phyloP scores from a whole-genome alignment of 306 rosid genomes.

The Cucurbita ficifolia region DNA sequence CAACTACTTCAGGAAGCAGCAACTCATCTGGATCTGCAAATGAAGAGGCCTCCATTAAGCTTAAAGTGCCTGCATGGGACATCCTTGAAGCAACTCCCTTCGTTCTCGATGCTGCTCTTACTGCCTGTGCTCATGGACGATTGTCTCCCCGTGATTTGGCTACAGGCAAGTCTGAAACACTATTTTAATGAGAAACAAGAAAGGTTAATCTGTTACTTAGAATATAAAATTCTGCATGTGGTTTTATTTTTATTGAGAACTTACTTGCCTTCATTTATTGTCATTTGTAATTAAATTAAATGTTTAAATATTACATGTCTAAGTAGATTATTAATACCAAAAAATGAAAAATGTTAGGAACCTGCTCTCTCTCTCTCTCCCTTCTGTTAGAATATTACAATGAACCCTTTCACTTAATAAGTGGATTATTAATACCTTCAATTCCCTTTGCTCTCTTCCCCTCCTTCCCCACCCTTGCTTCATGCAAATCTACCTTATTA shows the following conservation, averaged over 20 bases:
- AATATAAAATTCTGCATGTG: not conserved
- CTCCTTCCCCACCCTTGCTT: too few species aligned
- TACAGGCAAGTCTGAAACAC: conserved; percentile 38
- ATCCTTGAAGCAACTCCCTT: conserved; percentile 85
- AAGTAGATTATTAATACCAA: not conserved
- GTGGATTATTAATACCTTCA: too few species aligned
- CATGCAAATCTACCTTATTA: too few species aligned
- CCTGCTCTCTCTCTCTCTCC: too few species aligned
- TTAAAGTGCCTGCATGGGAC: conserved; percentile 91
- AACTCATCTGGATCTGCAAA: conserved; percentile 39
- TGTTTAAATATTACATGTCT: too few species aligned
- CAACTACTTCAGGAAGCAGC: conserved; percentile 51
- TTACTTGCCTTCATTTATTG: not conserved
- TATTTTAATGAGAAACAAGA: not conserved
- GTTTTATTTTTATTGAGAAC: not conserved
- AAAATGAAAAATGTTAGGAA: too few species aligned
- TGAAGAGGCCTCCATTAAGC: conserved; percentile 49
- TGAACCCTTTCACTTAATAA: too few species aligned
- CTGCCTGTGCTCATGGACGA: conserved; percentile 82
- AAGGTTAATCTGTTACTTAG: not conserved
- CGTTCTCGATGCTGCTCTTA: conserved; percentile 85
- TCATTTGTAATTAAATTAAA: not conserved
- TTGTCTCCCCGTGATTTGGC: conserved; percentile 76
- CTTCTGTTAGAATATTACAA: too few species aligned
- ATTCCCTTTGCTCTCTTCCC: too few species aligned